Base-by-base conservation (phyloP, 768 basidiomycete genomes). In the Pisolithus microcarpus region DNA sequence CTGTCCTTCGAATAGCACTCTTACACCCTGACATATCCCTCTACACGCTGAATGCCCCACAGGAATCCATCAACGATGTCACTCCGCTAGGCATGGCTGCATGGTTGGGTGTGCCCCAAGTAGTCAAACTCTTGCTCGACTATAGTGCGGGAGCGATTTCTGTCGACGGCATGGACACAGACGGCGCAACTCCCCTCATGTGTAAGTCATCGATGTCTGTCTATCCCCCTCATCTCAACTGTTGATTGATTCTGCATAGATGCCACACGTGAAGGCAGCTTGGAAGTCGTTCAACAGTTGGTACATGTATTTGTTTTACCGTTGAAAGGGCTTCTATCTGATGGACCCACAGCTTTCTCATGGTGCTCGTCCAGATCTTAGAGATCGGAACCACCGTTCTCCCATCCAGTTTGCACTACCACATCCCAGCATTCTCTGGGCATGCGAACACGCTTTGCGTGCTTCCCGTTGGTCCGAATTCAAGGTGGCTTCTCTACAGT, bases 141-240 rank as follows among this genome's bases (percentile, higher is more conserved):
- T 75, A 71, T 26, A 83, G 82, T 56, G 65, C 70, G 3, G 82
- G 80, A 38, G 63, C 77, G 21, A 79, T 90, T 19, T 76, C 82
- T 7, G 85, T 88, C 4, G 83, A 90, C 56, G 85, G 81, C 28
- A 78, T 81, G 72, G 87, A 91, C 60, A 69, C 77, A 21, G 80
- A 84, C 59, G 85, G 85, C 7, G 87, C 84, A 21, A 91, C 87
- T 26, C 80, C 87, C 7, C 72, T 91, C 53, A 91, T 91, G 87
- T 91, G 87, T 91, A 73, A 70, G 83, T 72, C 21, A 43, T 43
- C 43, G 28, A 10, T 49, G 0, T 8, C 31, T 9, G 44, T 11
- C 50, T 49, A 30, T 44, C 56, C 49, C 47, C 51, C 36, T 43
- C 43, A 40, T 7, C 19, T 37, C 55, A 23, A 36, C 49, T 18